phyloP scores from a whole-genome alignment of 2,329 filamentous ascomycete genomes.

The Lasiodiplodia theobromae region DNA sequence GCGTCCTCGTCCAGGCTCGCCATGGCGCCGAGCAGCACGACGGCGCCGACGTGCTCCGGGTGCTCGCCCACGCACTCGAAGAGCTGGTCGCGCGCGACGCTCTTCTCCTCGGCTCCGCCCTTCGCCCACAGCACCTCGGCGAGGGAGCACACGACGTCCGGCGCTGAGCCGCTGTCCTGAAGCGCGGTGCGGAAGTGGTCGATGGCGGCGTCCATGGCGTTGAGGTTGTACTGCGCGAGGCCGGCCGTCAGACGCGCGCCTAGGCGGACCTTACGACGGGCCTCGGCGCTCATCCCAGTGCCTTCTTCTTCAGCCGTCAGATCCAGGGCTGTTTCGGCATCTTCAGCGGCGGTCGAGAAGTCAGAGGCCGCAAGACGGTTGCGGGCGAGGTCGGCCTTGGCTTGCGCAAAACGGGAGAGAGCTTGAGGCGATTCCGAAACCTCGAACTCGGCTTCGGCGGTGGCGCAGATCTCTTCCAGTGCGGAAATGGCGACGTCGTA shows the following conservation, averaged over 20 bases:
- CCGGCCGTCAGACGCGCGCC: constrained; percentile 88
- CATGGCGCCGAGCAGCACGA: constrained; percentile 83
- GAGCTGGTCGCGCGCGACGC: constrained; percentile 78
- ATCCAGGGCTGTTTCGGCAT: constrained; percentile 80
- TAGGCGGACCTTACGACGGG: constrained; percentile 74
- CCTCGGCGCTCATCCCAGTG: constrained; percentile 66
- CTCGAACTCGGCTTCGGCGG: constrained; percentile 84
- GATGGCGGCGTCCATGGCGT: constrained; percentile 72
- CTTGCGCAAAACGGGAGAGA: constrained; percentile 79
- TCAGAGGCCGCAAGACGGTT: constrained; percentile 74
- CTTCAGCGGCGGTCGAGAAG: constrained; percentile 75
- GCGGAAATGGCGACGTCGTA: constrained; percentile 67
- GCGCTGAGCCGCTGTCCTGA: constrained; percentile 75
- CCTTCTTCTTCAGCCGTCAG: constrained; percentile 75
- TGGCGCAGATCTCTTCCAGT: constrained; percentile 71
- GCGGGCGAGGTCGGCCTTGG: constrained; percentile 87
- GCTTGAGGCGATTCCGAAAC: constrained; percentile 76
- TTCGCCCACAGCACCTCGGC: constrained; percentile 95
- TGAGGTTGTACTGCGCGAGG: constrained; percentile 77
- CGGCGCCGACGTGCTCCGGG: constrained; percentile 78
- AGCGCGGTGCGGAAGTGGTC: constrained; percentile 82
- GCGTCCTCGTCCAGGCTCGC: constrained; percentile 80
- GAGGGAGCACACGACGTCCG: constrained; percentile 85
- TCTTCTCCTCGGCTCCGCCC: constrained; percentile 74
- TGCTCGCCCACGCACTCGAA: constrained; percentile 79